A percentile compares a stretch with the other conserved stretches of the same genome.
These are phyloP conservation scores for Calycina marina DNA, from an alignment of 2,329 filamentous ascomycete genomes.

Conservation along the genomic window DNA sequence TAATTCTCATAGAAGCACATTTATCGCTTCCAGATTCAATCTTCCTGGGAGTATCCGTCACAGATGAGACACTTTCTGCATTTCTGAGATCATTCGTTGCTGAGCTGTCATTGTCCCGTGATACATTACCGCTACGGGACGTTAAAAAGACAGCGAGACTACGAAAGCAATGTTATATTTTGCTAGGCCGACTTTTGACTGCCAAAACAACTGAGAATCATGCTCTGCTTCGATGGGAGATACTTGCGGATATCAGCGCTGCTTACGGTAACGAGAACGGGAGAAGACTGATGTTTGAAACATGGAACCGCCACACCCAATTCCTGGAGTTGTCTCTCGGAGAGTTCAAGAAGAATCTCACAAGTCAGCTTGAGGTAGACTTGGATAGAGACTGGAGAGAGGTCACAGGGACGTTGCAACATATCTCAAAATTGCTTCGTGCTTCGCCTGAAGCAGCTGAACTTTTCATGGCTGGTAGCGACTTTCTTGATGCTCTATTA, in stretches of 20 bases:
- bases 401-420: slow-evolving; percentile 38
- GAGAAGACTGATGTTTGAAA: slow-evolving; percentile 30
- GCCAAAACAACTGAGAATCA: slow-evolving; percentile 26
- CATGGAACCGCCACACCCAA: slow-evolving; percentile 37
- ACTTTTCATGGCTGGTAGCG: slow-evolving; percentile 68
- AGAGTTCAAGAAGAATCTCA: slow-evolving; percentile 45
- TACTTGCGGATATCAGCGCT: slow-evolving; percentile 53
- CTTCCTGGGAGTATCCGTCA: slow-evolving; percentile 35
- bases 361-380: slow-evolving; percentile 46
- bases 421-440: slow-evolving; percentile 49
- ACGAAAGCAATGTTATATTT: slow-evolving; percentile 47
- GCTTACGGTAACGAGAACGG: slow-evolving; percentile 50
- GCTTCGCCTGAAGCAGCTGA: slow-evolving; percentile 40
- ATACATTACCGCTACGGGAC: slow-evolving; percentile 2
- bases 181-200: slow-evolving; percentile 43
- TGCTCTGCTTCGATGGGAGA: slow-evolving; percentile 44
- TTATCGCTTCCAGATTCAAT: slow-evolving; percentile 41
- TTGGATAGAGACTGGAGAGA: slow-evolving; percentile 37
- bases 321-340: slow-evolving; percentile 40
- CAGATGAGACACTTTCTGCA: slow-evolving; percentile 40
- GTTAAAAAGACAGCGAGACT: slow-evolving; percentile 31
- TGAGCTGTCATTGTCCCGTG: slow-evolving; percentile 30
- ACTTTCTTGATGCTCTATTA: slow-evolving; percentile 68
- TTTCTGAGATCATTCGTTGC: slow-evolving; percentile 58
- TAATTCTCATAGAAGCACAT: slow-evolving; percentile 49